These are phyloP conservation scores for Salix arbutifolia DNA, from an alignment of 345 rosid species.

Conservation along the genomic window DNA sequence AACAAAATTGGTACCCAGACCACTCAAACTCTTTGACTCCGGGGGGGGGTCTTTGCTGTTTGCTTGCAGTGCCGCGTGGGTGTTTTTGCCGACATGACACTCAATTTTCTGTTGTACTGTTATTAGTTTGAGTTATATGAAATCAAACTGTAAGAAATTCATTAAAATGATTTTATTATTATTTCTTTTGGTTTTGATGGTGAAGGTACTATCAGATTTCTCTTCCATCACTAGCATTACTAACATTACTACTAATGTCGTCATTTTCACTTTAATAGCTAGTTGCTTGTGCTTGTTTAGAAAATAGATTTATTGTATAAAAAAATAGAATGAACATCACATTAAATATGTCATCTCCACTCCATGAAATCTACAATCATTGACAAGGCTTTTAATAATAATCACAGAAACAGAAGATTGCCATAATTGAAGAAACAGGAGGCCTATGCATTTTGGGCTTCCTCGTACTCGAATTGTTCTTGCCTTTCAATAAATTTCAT, in stretches of 20 bases:
- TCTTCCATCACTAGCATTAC: too few relatives aligned
- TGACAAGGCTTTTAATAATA: not conserved
- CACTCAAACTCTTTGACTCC: too few relatives aligned
- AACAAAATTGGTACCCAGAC: too few relatives aligned
- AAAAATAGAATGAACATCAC: not conserved
- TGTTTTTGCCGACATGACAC: not conserved
- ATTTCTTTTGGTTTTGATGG: too few relatives aligned
- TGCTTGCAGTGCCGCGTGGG: not conserved
- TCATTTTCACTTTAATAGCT: not conserved
- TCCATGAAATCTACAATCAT: not conserved
- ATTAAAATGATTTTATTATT: too few relatives aligned
- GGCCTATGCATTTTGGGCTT: not conserved
- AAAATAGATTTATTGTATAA: not conserved
- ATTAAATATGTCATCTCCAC: not conserved
- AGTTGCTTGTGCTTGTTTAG: not conserved
- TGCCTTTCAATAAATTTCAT: not conserved
- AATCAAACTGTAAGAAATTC: not conserved
- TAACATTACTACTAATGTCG: too few relatives aligned
- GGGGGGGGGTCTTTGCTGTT: not conserved
- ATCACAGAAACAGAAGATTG: not conserved
- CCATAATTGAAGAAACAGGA: conserved; percentile 2
- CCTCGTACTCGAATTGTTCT: too few relatives aligned
- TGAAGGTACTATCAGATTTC: not conserved
- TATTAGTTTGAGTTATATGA: not conserved
- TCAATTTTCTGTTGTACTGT: not conserved